These are phyloP conservation scores for Suillus placidus DNA, from an alignment of 768 basidiomycete genomes.

Conservation along the genomic window DNA sequence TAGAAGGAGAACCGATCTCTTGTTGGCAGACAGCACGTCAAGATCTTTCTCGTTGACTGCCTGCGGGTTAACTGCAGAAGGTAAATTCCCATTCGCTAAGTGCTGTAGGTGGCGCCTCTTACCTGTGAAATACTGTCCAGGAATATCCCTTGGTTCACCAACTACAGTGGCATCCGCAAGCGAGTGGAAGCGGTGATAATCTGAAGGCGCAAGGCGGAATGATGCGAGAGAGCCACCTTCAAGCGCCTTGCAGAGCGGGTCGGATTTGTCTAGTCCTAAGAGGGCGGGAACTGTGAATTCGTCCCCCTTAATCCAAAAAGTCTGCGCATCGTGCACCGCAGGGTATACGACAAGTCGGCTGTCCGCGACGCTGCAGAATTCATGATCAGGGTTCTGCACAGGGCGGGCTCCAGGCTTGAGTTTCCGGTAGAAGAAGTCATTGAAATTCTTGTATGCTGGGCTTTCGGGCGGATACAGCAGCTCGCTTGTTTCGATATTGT, in stretches of 20 bases:
- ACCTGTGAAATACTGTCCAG: conserved; percentile 67
- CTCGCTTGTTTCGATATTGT: conserved; percentile 57
- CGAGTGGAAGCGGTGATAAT: conserved; percentile 82
- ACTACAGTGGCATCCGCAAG: conserved; percentile 59
- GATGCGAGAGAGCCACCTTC: conserved; percentile 57
- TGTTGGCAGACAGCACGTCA: conserved; percentile 68
- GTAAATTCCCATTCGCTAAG: too few relatives aligned
- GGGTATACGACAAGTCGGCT: conserved; percentile 72
- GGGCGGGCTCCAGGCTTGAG: conserved; percentile 64
- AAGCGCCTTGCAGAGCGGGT: conserved; percentile 46
- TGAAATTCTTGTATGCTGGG: conserved; percentile 65
- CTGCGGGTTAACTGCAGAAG: conserved; percentile 66
- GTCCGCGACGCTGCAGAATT: conserved; percentile 71
- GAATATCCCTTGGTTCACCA: conserved; percentile 45
- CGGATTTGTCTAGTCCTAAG: conserved; percentile 46
- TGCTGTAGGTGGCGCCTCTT: conserved; percentile 7
- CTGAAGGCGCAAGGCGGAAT: conserved; percentile 77
- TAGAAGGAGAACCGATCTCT: conserved; percentile 56
- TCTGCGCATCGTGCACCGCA: conserved; percentile 56
- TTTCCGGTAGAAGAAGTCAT: conserved; percentile 73
- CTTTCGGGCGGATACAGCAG: conserved; percentile 62
- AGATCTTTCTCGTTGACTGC: conserved; percentile 69
- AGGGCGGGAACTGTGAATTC: conserved; percentile 68
- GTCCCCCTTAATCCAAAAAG: conserved; percentile 80
- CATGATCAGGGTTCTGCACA: conserved; percentile 50